phyloP scores from a whole-genome alignment of 768 basidiomycete genomes.

The Glaciozyma antarctica region DNA sequence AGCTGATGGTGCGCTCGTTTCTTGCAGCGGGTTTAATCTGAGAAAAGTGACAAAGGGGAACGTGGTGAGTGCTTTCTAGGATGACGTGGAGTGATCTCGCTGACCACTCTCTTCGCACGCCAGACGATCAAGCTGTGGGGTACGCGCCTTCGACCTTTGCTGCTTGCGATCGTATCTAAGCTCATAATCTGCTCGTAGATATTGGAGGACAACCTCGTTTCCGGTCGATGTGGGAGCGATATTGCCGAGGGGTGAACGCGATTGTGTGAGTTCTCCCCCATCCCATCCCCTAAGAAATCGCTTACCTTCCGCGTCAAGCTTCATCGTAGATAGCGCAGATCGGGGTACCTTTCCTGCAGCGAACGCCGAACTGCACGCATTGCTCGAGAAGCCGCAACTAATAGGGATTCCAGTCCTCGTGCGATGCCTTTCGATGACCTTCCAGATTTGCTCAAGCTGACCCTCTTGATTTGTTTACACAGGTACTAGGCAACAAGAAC shows the following conservation, averaged over 20 bases:
- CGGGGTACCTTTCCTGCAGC: conserved; percentile 19
- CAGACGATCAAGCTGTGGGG: conserved; percentile 30
- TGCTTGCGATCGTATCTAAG: neutral
- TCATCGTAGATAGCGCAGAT: conserved; percentile 24
- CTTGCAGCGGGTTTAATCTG: conserved; percentile 26
- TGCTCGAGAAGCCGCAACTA: conserved; percentile 19
- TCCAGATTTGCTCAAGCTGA: neutral
- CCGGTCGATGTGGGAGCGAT: conserved; percentile 31
- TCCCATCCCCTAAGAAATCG: too few relatives aligned
- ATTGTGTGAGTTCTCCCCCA: conserved; percentile 15
- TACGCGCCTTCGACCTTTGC: neutral
- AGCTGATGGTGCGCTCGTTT: neutral
- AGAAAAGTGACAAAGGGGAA: conserved; percentile 12
- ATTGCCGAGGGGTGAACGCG: conserved; percentile 26
- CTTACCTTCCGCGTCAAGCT: neutral
- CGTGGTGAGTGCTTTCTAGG: neutral
- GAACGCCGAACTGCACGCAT: conserved; percentile 6
- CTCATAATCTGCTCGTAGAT: conserved; percentile 4
- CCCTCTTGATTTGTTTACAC: neutral
- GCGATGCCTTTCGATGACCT: neutral
- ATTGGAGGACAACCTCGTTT: conserved; percentile 30
- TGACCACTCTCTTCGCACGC: neutral
- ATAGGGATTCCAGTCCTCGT: conserved; percentile 23
- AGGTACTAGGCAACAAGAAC: conserved; percentile 31
- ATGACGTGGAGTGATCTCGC: neutral